phyloP scores from a whole-genome alignment of 768 basidiomycete genomes.

The Calocybe cyanea region DNA sequence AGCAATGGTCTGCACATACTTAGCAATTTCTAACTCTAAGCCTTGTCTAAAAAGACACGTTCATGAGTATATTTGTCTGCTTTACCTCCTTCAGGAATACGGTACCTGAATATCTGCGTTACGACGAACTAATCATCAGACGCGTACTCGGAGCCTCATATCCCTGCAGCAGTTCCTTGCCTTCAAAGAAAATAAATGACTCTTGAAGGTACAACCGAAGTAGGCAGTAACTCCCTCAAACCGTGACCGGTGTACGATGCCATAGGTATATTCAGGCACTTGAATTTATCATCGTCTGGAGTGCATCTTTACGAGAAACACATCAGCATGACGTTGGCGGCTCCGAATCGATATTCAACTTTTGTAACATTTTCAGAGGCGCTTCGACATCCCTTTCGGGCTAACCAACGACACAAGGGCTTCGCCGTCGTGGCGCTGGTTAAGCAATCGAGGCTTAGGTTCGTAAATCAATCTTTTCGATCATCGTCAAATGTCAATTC shows the following conservation, averaged over 20 bases:
- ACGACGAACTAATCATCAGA: constrained; percentile 7
- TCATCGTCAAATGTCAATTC: too few relatives aligned
- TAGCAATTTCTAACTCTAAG: neutral
- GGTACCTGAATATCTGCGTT: constrained; percentile 9
- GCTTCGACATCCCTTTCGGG: neutral
- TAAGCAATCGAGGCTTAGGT: neutral
- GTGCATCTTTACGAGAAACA: too few relatives aligned
- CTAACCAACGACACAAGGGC: neutral
- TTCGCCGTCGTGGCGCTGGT: neutral
- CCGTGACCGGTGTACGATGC: neutral
- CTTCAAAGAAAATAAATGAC: neutral
- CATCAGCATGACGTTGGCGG: neutral
- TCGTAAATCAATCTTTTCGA: neutral
- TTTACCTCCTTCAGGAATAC: constrained; percentile 9
- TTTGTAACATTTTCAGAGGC: neutral
- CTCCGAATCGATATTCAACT: constrained; percentile 1
- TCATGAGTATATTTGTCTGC: neutral
- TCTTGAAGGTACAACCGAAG: constrained; percentile 1
- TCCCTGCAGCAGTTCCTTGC: constrained; percentile 13
- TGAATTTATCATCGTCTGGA: too few relatives aligned
- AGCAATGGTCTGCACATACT: neutral
- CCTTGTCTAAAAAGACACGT: neutral
- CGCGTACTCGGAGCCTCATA: constrained; percentile 5
- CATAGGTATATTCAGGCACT: neutral
- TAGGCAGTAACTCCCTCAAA: neutral